These are phyloP conservation scores for Dactylella cylindrospora DNA, from an alignment of 2,329 filamentous ascomycete species.

Conservation along the genomic window DNA sequence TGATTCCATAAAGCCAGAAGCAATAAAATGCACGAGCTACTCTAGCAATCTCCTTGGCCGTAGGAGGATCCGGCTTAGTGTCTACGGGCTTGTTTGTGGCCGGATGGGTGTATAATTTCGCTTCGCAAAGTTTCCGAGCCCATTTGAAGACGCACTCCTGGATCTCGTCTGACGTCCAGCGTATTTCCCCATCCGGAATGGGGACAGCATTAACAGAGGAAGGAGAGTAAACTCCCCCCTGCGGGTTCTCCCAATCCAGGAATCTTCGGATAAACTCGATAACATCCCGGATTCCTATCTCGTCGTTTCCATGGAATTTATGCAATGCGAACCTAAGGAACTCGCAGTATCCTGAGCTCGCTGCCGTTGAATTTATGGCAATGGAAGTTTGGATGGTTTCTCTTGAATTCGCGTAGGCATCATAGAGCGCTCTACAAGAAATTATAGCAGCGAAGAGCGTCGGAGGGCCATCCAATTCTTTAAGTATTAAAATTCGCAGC, in stretches of 20 bases:
- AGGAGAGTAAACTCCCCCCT: not conserved
- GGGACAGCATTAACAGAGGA: no score
- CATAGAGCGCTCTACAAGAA: conserved; percentile 5
- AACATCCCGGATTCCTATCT: not conserved
- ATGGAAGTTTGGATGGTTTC: conserved; percentile 10
- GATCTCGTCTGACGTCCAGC: no score
- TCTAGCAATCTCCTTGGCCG: conserved; percentile 5
- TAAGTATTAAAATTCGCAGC: conserved; percentile 24
- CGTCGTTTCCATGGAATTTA: conserved; percentile 15
- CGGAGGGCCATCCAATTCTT: conserved; percentile 13
- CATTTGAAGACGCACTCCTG: conserved; percentile 8
- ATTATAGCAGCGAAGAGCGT: conserved; percentile 18
- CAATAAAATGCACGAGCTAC: conserved; percentile 15
- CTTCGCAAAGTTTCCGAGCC: conserved; percentile 13
- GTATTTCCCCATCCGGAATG: no score
- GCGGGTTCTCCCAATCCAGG: conserved; percentile 19
- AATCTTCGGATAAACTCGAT: conserved; percentile 11
- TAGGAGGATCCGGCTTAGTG: not conserved
- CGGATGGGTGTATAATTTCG: no score
- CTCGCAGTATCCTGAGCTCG: conserved; percentile 15
- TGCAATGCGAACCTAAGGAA: conserved; percentile 21
- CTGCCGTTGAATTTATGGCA: conserved; percentile 15
- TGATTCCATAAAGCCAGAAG: conserved; percentile 23
- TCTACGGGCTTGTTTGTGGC: no score
- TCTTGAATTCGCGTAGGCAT: conserved; percentile 18